Base-by-base conservation (phyloP, 2,329 filamentous ascomycete genomes). In the Penicillium capsulatum region DNA sequence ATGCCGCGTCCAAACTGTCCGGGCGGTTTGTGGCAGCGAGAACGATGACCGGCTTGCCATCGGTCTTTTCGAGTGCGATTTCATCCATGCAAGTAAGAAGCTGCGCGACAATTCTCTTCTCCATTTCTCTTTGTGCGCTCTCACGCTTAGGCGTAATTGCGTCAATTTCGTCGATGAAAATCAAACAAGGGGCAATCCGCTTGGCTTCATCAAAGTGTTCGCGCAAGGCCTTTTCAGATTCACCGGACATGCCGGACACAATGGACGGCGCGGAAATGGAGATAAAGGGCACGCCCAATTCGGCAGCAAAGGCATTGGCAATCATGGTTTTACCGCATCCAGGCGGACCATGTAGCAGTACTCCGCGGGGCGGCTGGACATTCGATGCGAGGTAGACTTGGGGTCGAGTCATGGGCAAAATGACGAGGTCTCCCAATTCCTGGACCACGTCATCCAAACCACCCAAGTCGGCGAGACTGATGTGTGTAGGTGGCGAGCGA, bases 151-250 rank as follows among this genome's bases (percentile, higher is more conserved):
- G 86, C 34, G 89, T 86, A 54, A 97, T 92, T 3, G 84, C 83
- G 63, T 98, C 90, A 36, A 97, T 86, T 53, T 95, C 84, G 52
- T 95, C 89, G 41, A 97, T 85, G 57, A 96, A 94, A 3, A 98
- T 76, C 4, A 98, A 73, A 56, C 88, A 94, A 0, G 92, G 92
- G 0, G 91, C 90, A 26, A 90, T 75, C 39, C 80, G 77, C 60
- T 86, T 87, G 0, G 92, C 92, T 57, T 92, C 86, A 9, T 97
- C 90, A 45, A 94, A 94, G 33, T 88, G 75, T 50, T 91, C 86
- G 24, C 87, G 75, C 17, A 94, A 79, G 44, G 88, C 87, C 68
- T 90, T 90, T 63, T 94, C 87, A 0, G 86, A 91, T 59, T 92
- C 88, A 53, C 87, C 87, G 22, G 86, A 92, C 81, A 91, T 92